Base-by-base conservation (phyloP, 1,139 yeast genomes). In the Taphrina deformans region DNA sequence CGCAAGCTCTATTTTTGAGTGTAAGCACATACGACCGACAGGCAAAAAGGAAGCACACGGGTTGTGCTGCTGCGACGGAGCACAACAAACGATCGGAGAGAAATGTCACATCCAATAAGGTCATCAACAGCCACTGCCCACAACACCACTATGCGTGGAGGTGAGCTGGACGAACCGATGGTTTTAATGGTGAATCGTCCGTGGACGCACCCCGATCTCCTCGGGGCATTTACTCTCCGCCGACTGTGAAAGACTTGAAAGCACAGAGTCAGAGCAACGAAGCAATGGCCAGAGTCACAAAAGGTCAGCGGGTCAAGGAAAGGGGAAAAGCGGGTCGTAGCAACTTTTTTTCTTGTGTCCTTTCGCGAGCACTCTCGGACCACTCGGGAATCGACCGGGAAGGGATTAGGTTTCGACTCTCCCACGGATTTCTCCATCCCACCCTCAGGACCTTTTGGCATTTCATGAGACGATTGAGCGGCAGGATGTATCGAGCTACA, bases 81-180 rank as follows among this genome's bases (percentile, higher is more conserved):
- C n/a, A 21, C 35, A 27, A 29, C 26, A 48, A 26, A n/a, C 35
- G 27, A 41, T 21, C 16, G 23, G 59, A 41, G 21, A 23, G 45
- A 21, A 59, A 59, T 59, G 50, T 53, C 58, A 53, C 58, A 53
- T 21, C 58, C 58, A 53, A 40, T 53, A 53, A 53, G 63, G 63
- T 59, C 63, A 59, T 59, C 63, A 59, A 59, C 55, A 48, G 63
- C 63, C 63, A 59, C 27, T 51, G 50, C 38, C 53, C 53, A 48
- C 26, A 1, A n/a, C 23, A 26, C 33, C 9, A 3, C 23, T 26
- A 7, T 4, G 16, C 6, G 33, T 10, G 35, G 27, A 21, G 48
- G 35, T 48, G 56, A 59, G n/a, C 38, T 14, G 29, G 63, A 59
- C 63, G 63, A 59, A 48, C 26, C 63, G 63, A 59, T 59, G 63